Evolutionary conservation across 2,329 filamentous ascomycete species (phyloP).

Genomic region (Chaetomiaceae sp.): DNA sequence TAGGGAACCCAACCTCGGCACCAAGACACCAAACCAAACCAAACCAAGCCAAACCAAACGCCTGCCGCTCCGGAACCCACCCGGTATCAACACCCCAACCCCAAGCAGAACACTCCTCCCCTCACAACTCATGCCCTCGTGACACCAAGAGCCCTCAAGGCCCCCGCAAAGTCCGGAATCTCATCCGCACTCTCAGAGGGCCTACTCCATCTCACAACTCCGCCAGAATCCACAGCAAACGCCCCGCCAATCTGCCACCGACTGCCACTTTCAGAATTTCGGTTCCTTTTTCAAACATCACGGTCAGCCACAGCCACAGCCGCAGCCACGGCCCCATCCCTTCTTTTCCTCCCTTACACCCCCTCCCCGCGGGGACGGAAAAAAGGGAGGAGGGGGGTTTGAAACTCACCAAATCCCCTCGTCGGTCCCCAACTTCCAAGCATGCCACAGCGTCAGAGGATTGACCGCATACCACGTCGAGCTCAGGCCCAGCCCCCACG

Average conservation of each 20-base stretch:
- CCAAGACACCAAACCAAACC: not conserved
- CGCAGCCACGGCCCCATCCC: too few species aligned
- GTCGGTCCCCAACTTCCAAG: constrained; percentile 53
- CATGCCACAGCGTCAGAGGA: constrained; percentile 53
- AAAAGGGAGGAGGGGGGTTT: not conserved
- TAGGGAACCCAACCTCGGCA: too few species aligned
- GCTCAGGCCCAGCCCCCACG: constrained; percentile 61
- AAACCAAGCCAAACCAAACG: not conserved
- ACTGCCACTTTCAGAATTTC: constrained; percentile 52
- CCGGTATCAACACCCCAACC: not conserved
- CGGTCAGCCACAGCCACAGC: not conserved
- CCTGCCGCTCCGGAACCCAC: not conserved
- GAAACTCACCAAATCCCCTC: constrained; percentile 55
- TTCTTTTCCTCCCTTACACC: too few species aligned
- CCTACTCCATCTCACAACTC: constrained; percentile 50
- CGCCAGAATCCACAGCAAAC: constrained; percentile 55
- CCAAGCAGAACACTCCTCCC: too few species aligned
- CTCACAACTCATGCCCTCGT: not conserved
- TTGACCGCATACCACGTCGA: constrained; percentile 60
- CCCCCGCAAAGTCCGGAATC: constrained; percentile 16
- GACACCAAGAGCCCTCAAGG: constrained; percentile 6
- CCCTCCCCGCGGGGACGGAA: too few species aligned
- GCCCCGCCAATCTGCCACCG: constrained; percentile 66
- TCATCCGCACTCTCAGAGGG: constrained; percentile 40
- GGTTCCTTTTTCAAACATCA: constrained; percentile 2